A percentile compares a stretch with the other conserved stretches of the same genome.
Evolutionary conservation across 2,329 filamentous ascomycete genomes (phyloP).

Genomic region (Neofusicoccum laricinum): DNA sequence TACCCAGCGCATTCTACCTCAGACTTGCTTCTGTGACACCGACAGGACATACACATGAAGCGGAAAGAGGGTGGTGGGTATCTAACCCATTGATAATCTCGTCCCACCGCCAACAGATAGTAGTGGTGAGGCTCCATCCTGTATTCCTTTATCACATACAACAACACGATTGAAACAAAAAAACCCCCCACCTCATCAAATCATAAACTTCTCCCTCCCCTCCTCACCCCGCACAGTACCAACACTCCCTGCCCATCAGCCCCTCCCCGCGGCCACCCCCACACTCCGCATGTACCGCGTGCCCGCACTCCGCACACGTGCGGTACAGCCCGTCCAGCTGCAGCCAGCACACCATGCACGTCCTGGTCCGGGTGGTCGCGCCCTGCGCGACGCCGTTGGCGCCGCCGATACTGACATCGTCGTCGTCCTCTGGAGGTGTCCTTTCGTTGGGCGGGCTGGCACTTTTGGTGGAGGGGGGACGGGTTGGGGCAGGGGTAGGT

Average conservation of each 20-base stretch:
- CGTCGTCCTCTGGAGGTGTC: not conserved
- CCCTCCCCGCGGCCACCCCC: constrained; percentile 29
- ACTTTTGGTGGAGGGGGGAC: constrained; percentile 6
- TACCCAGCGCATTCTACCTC: too few relatives aligned
- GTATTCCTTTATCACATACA: too few relatives aligned
- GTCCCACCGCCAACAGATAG: too few relatives aligned
- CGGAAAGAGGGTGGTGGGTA: too few relatives aligned
- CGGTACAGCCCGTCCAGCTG: constrained; percentile 34
- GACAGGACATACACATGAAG: too few relatives aligned
- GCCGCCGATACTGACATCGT: not conserved
- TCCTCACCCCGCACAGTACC: constrained; percentile 25
- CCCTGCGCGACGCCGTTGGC: not conserved
- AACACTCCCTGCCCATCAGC: constrained; percentile 28
- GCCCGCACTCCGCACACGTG: constrained; percentile 34
- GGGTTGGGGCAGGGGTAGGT: not conserved
- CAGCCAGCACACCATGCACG: constrained; percentile 39
- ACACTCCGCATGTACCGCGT: constrained; percentile 35
- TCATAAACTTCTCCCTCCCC: not conserved
- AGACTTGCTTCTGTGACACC: too few relatives aligned
- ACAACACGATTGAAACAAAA: too few relatives aligned
- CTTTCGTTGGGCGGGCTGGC: not conserved
- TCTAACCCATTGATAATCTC: too few relatives aligned
- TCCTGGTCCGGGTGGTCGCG: not conserved
- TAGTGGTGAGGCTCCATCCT: too few relatives aligned
- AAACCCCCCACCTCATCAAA: too few relatives aligned